A percentile compares a stretch with the other conserved stretches of the same genome.
Conservation (phyloP, 352 stramenopile species). For the Phytophthora quininea region DNA sequence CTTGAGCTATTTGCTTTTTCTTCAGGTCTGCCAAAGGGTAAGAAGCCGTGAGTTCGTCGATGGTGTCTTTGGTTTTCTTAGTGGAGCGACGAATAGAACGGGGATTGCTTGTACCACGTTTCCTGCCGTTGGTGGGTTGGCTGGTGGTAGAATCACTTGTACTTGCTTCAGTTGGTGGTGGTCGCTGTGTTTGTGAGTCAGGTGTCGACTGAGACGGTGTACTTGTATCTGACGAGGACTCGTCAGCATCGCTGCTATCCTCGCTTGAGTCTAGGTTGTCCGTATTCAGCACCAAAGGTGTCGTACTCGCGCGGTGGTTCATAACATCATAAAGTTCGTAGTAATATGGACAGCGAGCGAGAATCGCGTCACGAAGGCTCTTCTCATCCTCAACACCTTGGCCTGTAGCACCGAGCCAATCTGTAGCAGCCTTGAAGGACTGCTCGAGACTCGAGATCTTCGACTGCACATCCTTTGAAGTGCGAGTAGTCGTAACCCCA, state of each 20-base stretch:
- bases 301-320: constrained; percentile 3
- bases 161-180: background rate
- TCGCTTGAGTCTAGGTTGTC: background rate
- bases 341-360: constrained; percentile 22
- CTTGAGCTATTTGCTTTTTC: background rate
- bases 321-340: constrained; percentile 21
- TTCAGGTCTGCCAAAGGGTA: background rate
- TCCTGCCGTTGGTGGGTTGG: background rate
- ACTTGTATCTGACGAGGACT: too few species aligned
- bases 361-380: constrained; percentile 12
- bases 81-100: background rate
- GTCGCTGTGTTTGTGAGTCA: background rate
- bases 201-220: too few species aligned
- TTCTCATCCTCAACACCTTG: constrained; percentile 22
- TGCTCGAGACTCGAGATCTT: constrained; percentile 20
- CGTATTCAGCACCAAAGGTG: background rate
- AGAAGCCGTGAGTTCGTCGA: background rate
- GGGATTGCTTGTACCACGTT: too few species aligned
- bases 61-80: background rate
- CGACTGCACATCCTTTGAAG: constrained; percentile 19
- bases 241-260: background rate
- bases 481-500: constrained; percentile 16
- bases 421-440: constrained; percentile 7
- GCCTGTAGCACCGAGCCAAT: constrained; percentile 22
- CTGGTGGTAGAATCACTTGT: background rate